A percentile compares a stretch with the other conserved stretches of the same genome.
phyloP scores from a whole-genome alignment of 2,329 filamentous ascomycete genomes.

The Phaeosphaeriaceae sp. region DNA sequence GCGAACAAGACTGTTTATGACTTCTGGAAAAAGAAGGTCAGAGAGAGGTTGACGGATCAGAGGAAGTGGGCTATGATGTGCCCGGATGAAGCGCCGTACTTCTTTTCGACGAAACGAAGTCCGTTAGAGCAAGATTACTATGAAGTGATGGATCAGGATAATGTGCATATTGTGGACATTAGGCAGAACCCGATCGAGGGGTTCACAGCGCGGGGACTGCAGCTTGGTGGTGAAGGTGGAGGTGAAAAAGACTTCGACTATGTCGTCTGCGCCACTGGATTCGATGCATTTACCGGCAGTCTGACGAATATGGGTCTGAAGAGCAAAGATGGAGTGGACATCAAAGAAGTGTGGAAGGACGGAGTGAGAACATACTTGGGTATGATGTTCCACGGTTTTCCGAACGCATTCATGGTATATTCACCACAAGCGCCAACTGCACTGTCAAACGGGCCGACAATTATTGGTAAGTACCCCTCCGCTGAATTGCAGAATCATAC shows the following conservation, averaged over 20 bases:
- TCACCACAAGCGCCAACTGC: slow-evolving; percentile 54
- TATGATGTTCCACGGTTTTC: slow-evolving; percentile 47
- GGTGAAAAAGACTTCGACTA: slow-evolving; percentile 59
- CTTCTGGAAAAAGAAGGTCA: slow-evolving; percentile 57
- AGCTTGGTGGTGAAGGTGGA: slow-evolving; percentile 55
- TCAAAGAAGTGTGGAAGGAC: slow-evolving; percentile 48
- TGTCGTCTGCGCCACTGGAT: slow-evolving; percentile 57
- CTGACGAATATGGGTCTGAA: slow-evolving; percentile 43
- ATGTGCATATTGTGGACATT: slow-evolving; percentile 57
- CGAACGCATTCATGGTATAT: slow-evolving; percentile 51
- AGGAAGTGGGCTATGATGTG: slow-evolving; percentile 50
- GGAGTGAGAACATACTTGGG: slow-evolving; percentile 50
- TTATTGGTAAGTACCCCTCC: slow-evolving; percentile 27
- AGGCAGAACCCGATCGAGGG: slow-evolving; percentile 49
- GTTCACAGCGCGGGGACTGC: slow-evolving; percentile 58
- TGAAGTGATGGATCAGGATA: slow-evolving; percentile 50
- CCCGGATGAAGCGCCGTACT: slow-evolving; percentile 50
- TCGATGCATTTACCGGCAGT: slow-evolving; percentile 49
- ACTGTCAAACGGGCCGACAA: slow-evolving; percentile 53
- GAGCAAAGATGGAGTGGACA: slow-evolving; percentile 38
- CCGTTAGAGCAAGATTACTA: slow-evolving; percentile 50
- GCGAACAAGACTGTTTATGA: slow-evolving; percentile 52
- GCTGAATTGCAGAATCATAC: neutral
- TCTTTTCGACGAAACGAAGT: slow-evolving; percentile 51
- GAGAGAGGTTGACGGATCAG: slow-evolving; percentile 46